Base-by-base conservation (phyloP, 2,329 filamentous ascomycete genomes). In the Monilinia vaccinii-corymbosi region DNA sequence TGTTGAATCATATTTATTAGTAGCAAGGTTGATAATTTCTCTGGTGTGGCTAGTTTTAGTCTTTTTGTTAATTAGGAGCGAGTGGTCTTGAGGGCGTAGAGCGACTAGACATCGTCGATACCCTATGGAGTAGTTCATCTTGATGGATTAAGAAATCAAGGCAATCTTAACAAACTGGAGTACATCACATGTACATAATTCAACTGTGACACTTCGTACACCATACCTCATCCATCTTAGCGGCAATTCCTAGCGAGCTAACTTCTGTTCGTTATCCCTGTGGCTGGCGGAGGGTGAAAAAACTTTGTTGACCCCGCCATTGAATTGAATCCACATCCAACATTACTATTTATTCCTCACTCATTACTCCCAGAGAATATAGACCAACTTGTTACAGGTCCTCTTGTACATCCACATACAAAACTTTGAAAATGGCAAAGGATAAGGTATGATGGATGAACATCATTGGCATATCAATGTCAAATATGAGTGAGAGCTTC, bases 71-170 rank as follows among this genome's bases (percentile, higher is more conserved):
- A 65, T 66, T 50, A 34, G 25, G 38, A 56, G 58, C 51, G 25
- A 51, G 69, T 65, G 31, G 58, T 65, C 31, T 60, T 55, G 46
- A 69, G 40, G 51, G 67, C 65, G 65, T 60, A 57, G 63, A 62
- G 63, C 48, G 61, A 62, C 64, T 63, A 56, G 64, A 60, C 62
- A 60, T 66, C 62, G 64, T 62, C 57, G 52, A 68, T 68, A 67
- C 64, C 66, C 66, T 59, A 56, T 62, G 52, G 23, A 57, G 56
- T 66, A 58, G 61, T 65, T 65, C 51, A 60, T 66, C 61, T 60
- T 65, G 66, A 66, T 64, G 50, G 61, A 66, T 67, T 68, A 69
- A 61, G 61, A 64, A 67, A 65, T 64, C 61, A 67, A 63, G 64
- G 61, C 51, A 63, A 65, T 61, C 28, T 58, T 14, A 50, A 25